phyloP scores from a whole-genome alignment of 441 rosid species.

The Bocquillonia castaneifolia region DNA sequence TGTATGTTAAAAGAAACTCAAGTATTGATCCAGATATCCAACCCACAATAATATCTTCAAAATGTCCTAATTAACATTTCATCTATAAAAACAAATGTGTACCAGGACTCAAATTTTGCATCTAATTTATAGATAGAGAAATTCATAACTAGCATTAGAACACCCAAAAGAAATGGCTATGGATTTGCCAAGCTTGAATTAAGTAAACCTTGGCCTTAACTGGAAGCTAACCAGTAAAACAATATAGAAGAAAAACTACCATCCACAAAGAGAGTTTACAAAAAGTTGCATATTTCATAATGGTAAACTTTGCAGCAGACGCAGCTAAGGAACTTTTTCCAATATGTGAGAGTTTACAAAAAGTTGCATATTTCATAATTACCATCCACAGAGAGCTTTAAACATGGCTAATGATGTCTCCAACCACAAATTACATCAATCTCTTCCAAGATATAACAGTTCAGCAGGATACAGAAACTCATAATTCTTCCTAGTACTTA shows the following conservation, averaged over 20 bases:
- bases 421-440: slow-evolving; percentile 7
- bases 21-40: slow-evolving; percentile 17
- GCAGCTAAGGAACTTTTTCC: not conserved
- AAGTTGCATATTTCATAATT: slow-evolving; percentile 1
- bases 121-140: not conserved
- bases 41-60: not conserved
- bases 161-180: not conserved
- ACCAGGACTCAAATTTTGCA: not conserved
- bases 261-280: too few relatives aligned
- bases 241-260: not conserved
- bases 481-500: slow-evolving; percentile 16
- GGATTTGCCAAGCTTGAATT: not conserved
- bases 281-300: too few relatives aligned
- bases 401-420: not conserved
- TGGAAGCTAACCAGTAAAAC: not conserved
- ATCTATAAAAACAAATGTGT: not conserved
- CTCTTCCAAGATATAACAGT: slow-evolving; percentile 17
- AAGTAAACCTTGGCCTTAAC: not conserved
- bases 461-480: slow-evolving; percentile 15
- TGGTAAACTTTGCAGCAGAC: not conserved
- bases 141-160: not conserved
- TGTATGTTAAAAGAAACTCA: slow-evolving; percentile 19
- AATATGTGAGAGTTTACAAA: not conserved
- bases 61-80: not conserved
- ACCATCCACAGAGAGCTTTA: slow-evolving; percentile 4